Conservation (phyloP, 1,284 basidiomycete species). For the Pseudozyma hubeiensis region DNA sequence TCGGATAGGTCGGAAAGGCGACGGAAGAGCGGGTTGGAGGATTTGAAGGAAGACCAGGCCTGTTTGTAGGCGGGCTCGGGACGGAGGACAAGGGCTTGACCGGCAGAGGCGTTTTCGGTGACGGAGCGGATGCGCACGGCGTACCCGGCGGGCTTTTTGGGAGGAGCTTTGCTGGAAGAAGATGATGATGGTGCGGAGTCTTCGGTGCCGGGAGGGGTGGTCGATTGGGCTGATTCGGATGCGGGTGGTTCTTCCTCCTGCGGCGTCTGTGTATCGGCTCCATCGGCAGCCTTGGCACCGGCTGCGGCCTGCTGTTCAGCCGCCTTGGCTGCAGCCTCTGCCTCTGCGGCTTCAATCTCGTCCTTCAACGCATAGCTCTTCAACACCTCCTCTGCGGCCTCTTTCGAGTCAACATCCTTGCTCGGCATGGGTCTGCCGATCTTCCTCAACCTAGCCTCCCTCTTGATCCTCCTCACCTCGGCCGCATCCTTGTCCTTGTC, state of each 20-base stretch:
- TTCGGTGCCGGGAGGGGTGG: background rate
- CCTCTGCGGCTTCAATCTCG: conserved; percentile 28
- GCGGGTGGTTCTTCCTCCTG: background rate
- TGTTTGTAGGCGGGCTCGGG: conserved; percentile 60
- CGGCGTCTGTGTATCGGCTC: background rate
- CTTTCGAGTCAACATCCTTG: conserved; percentile 58
- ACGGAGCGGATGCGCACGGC: conserved; percentile 48
- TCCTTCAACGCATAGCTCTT: conserved; percentile 52
- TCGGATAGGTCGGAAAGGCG: conserved; percentile 45
- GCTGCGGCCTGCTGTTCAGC: conserved; percentile 11
- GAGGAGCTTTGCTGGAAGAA: background rate
- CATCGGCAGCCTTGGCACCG: conserved; percentile 6
- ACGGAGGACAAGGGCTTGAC: conserved; percentile 57
- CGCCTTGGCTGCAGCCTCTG: conserved; percentile 11
- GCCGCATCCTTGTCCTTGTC: conserved; percentile 77
- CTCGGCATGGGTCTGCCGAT: conserved; percentile 62
- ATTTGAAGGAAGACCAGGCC: conserved; percentile 57
- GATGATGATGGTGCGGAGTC: background rate
- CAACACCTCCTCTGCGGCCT: conserved; percentile 51
- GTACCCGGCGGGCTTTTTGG: conserved; percentile 53
- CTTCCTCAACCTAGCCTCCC: conserved; percentile 63
- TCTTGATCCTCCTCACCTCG: conserved; percentile 72
- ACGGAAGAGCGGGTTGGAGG: conserved; percentile 60
- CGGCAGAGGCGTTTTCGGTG: conserved; percentile 50
- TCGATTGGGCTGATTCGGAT: background rate